These are phyloP conservation scores for Entomophthora muscae DNA, from an alignment of 371 early-diverging fungal species.

Conservation along the genomic window DNA sequence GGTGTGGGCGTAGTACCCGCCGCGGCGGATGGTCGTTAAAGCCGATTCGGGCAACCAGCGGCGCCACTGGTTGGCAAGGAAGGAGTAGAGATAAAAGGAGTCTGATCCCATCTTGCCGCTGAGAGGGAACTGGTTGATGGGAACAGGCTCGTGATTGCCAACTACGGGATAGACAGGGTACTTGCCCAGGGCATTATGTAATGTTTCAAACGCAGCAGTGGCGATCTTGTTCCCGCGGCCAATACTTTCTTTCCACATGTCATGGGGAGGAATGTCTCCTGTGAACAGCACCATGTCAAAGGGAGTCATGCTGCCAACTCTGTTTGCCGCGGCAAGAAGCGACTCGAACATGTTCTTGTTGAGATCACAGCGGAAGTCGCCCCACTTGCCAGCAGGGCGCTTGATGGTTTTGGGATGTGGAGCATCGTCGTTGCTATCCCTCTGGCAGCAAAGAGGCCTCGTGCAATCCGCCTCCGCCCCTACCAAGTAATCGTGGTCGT, in stretches of 20 bases:
- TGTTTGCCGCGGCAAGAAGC: background rate
- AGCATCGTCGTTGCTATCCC: background rate
- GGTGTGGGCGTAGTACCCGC: slow-evolving; percentile 11
- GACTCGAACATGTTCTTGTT: background rate
- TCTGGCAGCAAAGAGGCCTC: slow-evolving; percentile 1
- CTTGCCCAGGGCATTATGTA: background rate
- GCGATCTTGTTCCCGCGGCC: background rate
- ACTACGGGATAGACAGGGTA: slow-evolving; percentile 8
- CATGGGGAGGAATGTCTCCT: slow-evolving; percentile 5
- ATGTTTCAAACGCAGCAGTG: background rate
- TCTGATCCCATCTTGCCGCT: background rate
- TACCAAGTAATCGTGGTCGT: slow-evolving; percentile 5
- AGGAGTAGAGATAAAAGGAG: background rate
- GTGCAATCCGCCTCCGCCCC: slow-evolving; percentile 8
- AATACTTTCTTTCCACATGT: background rate
- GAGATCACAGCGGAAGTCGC: slow-evolving; percentile 5
- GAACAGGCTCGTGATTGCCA: slow-evolving; percentile 14
- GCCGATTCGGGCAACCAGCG: slow-evolving; percentile 9
- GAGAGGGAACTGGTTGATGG: slow-evolving; percentile 12
- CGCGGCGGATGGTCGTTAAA: background rate
- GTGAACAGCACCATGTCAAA: slow-evolving; percentile 8
- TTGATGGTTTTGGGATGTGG: background rate
- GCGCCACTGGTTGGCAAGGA: slow-evolving; percentile 12
- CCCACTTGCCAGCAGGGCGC: background rate
- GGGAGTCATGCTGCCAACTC: background rate